Evolutionary conservation across 2,329 filamentous ascomycete species (phyloP), one percentile per base, ranked within the genome.

Genomic region (Hypoxylon sp.): DNA sequence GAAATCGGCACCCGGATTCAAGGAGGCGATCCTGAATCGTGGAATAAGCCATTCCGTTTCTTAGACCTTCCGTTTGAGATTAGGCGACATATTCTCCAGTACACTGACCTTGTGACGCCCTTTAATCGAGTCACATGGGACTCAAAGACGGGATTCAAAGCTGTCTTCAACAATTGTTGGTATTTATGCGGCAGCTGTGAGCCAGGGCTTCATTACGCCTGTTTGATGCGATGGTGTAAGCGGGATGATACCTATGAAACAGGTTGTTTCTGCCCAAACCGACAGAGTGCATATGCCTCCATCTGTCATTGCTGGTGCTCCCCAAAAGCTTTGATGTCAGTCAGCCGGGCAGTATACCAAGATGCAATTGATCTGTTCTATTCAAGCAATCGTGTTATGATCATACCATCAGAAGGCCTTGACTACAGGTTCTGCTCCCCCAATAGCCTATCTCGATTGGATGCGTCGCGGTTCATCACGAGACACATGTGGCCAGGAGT

Each of bases 401-500:
- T n/a, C 35, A 37, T 37, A 2, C 14, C 24, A 54, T 5, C 63
- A 59, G 19, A 44, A 22, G 42, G 42, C 31, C 19, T 31, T 70
- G 19, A 31, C 63, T 13, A 17, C 48, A 50, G 54, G 31, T n/a
- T 61, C 14, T 31, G 35, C 59, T 35, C 2, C 17, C 31, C 17
- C 39, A 64, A 13, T 67, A 63, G 19, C 53, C 11, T n/a, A 29
- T 55, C 17, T 35, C 67, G 67, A 11, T 51, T 70, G 22, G 67
- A 70, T 47, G 51, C 55, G 5, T 58, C 67, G 24, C 44, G 22
- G 26, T 70, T 70, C 53, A 59, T 70, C 22, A 70, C 67, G 24
- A 59, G 67, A 52, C 63, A 69, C 29, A 69, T 63, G 67, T 70
- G 63, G 67, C 63, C 67, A n/a, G 59, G 58, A 13, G 53, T 59